phyloP scores from a whole-genome alignment of 805 yeast genomes.

The Yarrowia sp. region DNA sequence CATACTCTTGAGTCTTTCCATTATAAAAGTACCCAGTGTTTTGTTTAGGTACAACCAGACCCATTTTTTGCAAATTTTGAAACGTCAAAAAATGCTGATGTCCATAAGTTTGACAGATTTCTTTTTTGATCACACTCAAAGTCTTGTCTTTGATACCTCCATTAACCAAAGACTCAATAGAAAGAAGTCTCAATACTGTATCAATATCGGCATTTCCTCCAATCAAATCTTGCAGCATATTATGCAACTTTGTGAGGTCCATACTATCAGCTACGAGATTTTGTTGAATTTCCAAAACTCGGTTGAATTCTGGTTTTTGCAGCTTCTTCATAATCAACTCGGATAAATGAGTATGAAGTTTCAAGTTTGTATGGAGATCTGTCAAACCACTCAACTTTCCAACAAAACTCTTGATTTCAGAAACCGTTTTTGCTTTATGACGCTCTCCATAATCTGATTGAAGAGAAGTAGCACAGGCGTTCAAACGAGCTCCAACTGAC shows the following conservation, averaged over 20 bases:
- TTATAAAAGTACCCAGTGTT: conserved; percentile 36
- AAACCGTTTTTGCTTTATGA: conserved; percentile 55
- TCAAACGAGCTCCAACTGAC: conserved; percentile 69
- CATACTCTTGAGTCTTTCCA: neutral
- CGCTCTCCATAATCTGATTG: conserved; percentile 65
- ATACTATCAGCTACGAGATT: conserved; percentile 58
- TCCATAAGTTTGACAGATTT: conserved; percentile 65
- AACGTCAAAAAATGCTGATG: conserved; percentile 49
- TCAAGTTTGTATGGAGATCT: conserved; percentile 61
- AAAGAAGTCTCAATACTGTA: conserved; percentile 52
- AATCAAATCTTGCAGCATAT: conserved; percentile 51
- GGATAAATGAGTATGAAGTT: conserved; percentile 72
- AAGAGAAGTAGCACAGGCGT: conserved; percentile 64
- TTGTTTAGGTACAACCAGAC: conserved; percentile 45
- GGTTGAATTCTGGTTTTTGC: conserved; percentile 38
- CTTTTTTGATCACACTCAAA: conserved; percentile 52
- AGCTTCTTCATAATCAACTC: conserved; percentile 57
- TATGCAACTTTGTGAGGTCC: conserved; percentile 42
- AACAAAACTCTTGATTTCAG: conserved; percentile 71
- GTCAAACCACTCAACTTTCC: conserved; percentile 66
- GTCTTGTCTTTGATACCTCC: conserved; percentile 71
- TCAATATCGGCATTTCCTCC: conserved; percentile 45
- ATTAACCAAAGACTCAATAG: conserved; percentile 59
- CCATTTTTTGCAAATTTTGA: conserved; percentile 49
- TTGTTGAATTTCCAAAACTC: conserved; percentile 45